phyloP scores from a whole-genome alignment of 352 stramenopile genomes.

The Globisporangium cylindrosporum region DNA sequence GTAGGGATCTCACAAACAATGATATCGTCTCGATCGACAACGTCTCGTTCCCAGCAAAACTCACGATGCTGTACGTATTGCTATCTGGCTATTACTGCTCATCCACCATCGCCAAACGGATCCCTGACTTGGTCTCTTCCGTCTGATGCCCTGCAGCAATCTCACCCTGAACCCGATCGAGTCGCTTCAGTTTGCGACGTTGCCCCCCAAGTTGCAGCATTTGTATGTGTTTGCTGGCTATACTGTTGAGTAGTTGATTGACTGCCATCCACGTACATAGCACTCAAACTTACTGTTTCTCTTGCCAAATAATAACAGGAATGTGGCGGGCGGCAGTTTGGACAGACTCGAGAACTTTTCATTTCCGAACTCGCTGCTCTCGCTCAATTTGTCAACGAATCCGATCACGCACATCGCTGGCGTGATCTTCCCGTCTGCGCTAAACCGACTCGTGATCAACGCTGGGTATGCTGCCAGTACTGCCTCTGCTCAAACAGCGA shows the following conservation, averaged over 20 bases:
- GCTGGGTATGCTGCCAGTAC: background rate
- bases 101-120: background rate
- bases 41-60: background rate
- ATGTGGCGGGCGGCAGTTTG: slow-evolving; percentile 17
- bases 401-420: slow-evolving; percentile 32
- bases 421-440: slow-evolving; percentile 29
- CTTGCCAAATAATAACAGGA: background rate
- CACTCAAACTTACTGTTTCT: background rate
- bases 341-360: slow-evolving; percentile 30
- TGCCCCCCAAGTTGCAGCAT: slow-evolving; percentile 25
- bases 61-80: slow-evolving; percentile 12
- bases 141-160: slow-evolving; percentile 20
- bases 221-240: slow-evolving; percentile 20
- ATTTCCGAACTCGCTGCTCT: slow-evolving; percentile 25
- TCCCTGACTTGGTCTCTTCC: background rate
- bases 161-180: slow-evolving; percentile 34
- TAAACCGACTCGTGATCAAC: slow-evolving; percentile 25
- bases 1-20: slow-evolving; percentile 8
- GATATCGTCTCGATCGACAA: slow-evolving; percentile 5
- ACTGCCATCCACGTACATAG: background rate
- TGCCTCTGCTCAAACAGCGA: background rate
- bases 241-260: background rate
- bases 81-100: background rate
- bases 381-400: slow-evolving; percentile 38
- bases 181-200: slow-evolving; percentile 23